These are phyloP conservation scores for Geotrichum candidum DNA, from an alignment of 1,139 yeast species.

Conservation along the genomic window DNA sequence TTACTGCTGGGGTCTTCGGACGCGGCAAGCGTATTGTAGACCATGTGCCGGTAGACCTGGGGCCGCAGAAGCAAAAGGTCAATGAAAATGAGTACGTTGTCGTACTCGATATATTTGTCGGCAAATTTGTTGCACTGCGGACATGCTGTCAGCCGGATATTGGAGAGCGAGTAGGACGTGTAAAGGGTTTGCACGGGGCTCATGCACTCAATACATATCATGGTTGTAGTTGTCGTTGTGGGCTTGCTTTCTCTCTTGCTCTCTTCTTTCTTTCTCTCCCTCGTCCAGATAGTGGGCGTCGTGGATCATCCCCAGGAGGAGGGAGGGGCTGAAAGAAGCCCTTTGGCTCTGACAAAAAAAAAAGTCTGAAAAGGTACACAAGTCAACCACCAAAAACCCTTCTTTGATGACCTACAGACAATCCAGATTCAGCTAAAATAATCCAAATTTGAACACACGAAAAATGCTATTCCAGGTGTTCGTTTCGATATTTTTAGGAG, in stretches of 20 bases:
- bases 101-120: constrained; percentile 89
- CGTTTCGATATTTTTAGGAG: too few species aligned
- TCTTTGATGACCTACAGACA: too few species aligned
- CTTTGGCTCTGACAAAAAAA: too few species aligned
- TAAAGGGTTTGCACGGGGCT: constrained; percentile 58
- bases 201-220: constrained; percentile 90
- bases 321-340: too few species aligned
- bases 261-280: too few species aligned
- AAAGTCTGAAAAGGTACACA: too few species aligned
- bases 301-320: too few species aligned
- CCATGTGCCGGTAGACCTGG: constrained; percentile 84
- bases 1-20: constrained; percentile 5
- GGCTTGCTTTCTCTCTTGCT: background rate
- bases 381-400: too few species aligned
- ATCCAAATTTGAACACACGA: too few species aligned
- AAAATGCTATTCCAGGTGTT: too few species aligned
- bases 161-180: constrained; percentile 68
- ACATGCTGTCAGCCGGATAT: constrained; percentile 77
- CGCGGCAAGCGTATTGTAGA: constrained; percentile 58
- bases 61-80: constrained; percentile 79
- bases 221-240: constrained; percentile 26
- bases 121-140: constrained; percentile 65
- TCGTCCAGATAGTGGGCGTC: too few species aligned
- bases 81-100: constrained; percentile 72
- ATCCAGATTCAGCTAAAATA: too few species aligned